Evolutionary conservation across 805 yeast genomes (phyloP).

Genomic region (Yarrowia hollandica): DNA sequence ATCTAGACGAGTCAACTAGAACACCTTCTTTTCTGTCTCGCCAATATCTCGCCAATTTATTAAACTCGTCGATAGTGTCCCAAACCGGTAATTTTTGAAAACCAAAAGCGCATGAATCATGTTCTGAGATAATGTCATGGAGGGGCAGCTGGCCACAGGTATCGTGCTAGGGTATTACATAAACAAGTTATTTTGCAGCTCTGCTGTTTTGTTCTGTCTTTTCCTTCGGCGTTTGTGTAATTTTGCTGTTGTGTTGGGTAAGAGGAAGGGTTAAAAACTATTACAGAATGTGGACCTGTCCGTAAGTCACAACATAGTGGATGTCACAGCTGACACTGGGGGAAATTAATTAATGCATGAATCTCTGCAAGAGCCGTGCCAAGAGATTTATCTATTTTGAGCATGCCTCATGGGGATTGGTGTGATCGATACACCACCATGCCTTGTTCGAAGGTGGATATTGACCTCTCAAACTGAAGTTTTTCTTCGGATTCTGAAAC

Average conservation of each 20-base stretch:
- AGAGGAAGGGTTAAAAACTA: no score
- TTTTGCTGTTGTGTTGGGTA: no score
- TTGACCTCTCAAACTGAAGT: background rate
- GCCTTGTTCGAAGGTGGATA: no score
- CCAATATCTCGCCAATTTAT: background rate
- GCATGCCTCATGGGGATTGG: background rate
- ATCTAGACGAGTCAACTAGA: no score
- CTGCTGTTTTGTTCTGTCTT: background rate
- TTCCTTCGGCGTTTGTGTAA: background rate
- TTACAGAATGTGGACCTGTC: no score
- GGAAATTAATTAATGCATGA: background rate
- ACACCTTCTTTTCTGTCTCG: no score
- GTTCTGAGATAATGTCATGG: background rate
- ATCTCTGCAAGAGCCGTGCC: background rate
- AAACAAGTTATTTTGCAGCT: no score
- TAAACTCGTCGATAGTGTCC: conserved; percentile 11
- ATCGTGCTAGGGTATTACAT: background rate
- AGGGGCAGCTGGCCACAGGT: background rate
- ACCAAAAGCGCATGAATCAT: background rate
- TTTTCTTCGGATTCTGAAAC: no score
- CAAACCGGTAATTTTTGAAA: conserved; percentile 1
- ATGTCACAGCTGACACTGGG: no score
- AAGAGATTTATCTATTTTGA: background rate
- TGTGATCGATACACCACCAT: no score
- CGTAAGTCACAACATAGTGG: no score